Conservation (phyloP, 371 early-diverging fungal genomes). For the Cokeromyces recurvatus region DNA sequence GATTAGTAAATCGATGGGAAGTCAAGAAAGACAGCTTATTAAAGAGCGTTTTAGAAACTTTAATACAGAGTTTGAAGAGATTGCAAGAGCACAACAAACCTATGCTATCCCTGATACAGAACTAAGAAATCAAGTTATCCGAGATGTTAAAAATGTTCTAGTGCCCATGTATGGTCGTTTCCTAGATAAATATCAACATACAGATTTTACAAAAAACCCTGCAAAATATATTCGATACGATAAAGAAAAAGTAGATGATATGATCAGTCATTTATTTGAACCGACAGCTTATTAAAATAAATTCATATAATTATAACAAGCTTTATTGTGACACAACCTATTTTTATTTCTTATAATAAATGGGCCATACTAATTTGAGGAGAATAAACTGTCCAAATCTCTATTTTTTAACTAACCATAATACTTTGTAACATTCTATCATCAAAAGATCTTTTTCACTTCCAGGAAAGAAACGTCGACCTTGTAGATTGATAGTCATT, state of each 20-base stretch:
- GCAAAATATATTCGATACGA: conserved; percentile 83
- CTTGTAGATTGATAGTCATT: too few relatives aligned
- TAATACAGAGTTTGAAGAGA: conserved; percentile 79
- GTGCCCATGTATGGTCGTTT: conserved; percentile 80
- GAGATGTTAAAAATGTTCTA: conserved; percentile 69
- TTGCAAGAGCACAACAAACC: conserved; percentile 64
- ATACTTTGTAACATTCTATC: too few relatives aligned
- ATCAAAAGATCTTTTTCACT: too few relatives aligned
- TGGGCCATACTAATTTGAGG: too few relatives aligned
- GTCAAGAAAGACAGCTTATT: conserved; percentile 62
- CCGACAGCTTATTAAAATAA: conserved; percentile 42
- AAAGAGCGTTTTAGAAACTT: conserved; percentile 87
- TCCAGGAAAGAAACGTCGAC: too few relatives aligned
- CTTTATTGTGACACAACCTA: too few relatives aligned
- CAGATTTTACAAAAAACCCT: conserved; percentile 75
- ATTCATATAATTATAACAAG: too few relatives aligned
- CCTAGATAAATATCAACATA: conserved; percentile 58
- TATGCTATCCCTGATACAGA: conserved; percentile 84
- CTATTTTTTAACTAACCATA: too few relatives aligned
- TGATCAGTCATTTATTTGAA: conserved; percentile 70
- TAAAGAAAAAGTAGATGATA: conserved; percentile 57
- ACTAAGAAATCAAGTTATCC: conserved; percentile 64
- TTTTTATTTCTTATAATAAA: too few relatives aligned
- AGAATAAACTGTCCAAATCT: too few relatives aligned
- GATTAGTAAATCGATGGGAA: conserved; percentile 60